Percentiles rank a stretch among this genome's conserved stretches.
Conservation (phyloP, 768 basidiomycete species). For the Polyporus arcularius region DNA sequence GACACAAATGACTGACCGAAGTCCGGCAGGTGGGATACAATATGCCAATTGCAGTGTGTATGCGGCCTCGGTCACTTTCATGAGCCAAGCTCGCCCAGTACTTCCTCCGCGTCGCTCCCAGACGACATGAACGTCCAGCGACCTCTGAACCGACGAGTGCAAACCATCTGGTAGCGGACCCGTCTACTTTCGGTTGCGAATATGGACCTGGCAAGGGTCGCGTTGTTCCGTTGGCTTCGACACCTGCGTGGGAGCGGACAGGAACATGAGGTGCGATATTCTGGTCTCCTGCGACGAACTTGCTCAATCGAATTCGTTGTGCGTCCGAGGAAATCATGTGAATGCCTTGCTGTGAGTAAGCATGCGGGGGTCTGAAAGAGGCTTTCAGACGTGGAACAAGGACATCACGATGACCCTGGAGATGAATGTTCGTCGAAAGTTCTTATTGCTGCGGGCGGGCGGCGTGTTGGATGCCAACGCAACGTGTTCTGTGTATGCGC, state of each 20-base stretch:
- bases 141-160: too few species aligned
- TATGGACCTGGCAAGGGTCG: too few species aligned
- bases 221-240: neutral
- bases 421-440: neutral
- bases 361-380: slow-evolving; percentile 1
- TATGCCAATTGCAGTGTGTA: neutral
- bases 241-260: neutral
- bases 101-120: neutral
- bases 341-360: neutral
- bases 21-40: neutral
- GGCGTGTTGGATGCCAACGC: neutral
- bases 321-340: slow-evolving; percentile 7
- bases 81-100: neutral
- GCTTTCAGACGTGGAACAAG: slow-evolving; percentile 9
- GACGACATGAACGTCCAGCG: too few species aligned
- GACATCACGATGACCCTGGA: slow-evolving; percentile 5
- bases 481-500: neutral
- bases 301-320: neutral
- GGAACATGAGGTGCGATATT: neutral
- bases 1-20: neutral
- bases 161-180: too few species aligned
- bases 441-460: neutral
- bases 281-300: neutral
- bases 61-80: neutral
- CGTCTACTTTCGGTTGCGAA: too few species aligned